Evolutionary conservation across 2,329 filamentous ascomycete genomes (phyloP).

Genomic region (Colletotrichum tropicale): DNA sequence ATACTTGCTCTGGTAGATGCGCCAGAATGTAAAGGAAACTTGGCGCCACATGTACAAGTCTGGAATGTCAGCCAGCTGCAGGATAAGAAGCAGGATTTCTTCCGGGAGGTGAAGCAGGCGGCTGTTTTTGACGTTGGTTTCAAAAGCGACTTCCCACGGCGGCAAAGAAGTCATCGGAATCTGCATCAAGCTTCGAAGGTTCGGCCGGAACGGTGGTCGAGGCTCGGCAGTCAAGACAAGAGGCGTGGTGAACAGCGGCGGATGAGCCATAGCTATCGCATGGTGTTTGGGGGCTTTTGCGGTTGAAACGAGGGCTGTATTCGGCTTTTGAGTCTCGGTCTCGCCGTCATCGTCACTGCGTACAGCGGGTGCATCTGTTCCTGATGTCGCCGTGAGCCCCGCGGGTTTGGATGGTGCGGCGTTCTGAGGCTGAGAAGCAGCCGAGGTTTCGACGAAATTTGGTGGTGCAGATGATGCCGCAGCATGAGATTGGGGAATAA

Average conservation of each 20-base stretch:
- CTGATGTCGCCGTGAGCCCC: not conserved
- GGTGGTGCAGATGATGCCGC: too few relatives aligned
- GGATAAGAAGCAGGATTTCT: not conserved
- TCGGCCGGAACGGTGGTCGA: not conserved
- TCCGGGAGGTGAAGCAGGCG: not conserved
- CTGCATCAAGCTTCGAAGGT: fast-evolving
- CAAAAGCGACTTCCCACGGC: not conserved
- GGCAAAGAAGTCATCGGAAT: not conserved
- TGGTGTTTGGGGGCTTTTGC: not conserved
- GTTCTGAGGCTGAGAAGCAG: not conserved
- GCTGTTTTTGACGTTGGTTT: not conserved
- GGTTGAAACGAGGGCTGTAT: not conserved
- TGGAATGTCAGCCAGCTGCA: not conserved
- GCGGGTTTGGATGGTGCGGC: fast-evolving
- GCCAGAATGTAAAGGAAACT: not conserved
- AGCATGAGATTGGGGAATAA: not conserved
- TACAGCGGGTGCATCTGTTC: fast-evolving
- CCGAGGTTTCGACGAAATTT: too few relatives aligned
- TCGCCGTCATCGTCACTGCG: not conserved
- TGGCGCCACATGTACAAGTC: not conserved
- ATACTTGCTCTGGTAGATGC: not conserved
- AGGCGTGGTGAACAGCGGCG: fast-evolving
- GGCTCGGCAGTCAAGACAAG: not conserved
- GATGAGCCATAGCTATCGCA: not conserved
- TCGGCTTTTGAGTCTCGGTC: not conserved